These are phyloP conservation scores for Fusarium aywerte DNA, from an alignment of 2,329 filamentous ascomycete genomes.

Conservation along the genomic window DNA sequence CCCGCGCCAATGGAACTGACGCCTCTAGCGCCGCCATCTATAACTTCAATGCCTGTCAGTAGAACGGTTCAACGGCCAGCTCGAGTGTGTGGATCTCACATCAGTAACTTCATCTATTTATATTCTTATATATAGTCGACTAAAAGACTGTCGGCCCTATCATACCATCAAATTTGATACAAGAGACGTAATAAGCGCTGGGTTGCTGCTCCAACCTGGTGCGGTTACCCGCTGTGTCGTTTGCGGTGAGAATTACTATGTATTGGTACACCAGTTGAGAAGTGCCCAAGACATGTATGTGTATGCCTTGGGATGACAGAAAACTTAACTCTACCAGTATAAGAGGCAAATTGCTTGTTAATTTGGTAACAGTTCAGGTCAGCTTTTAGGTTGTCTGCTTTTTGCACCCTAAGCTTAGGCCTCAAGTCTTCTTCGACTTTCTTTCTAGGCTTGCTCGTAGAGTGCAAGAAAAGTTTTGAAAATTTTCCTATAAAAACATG, in stretches of 20 bases:
- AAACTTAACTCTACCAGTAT: background rate
- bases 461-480: background rate
- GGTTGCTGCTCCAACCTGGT: background rate
- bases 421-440: background rate
- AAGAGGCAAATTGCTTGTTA: background rate
- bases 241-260: background rate
- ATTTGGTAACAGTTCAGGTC: background rate
- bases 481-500: background rate
- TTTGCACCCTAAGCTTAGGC: too few species aligned
- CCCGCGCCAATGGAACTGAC: background rate
- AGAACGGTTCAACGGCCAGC: background rate
- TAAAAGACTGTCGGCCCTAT: background rate
- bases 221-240: background rate
- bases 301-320: too few species aligned
- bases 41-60: background rate
- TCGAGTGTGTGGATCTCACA: background rate
- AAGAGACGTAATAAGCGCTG: background rate
- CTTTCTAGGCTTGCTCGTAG: background rate
- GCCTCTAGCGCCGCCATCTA: background rate
- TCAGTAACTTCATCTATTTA: background rate
- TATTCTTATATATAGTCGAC: background rate
- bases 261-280: background rate
- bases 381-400: background rate
- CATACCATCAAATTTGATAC: background rate
- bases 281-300: too few species aligned